Conservation (phyloP, 495 filamentous ascomycete genomes). For the Tuber magnatum region DNA sequence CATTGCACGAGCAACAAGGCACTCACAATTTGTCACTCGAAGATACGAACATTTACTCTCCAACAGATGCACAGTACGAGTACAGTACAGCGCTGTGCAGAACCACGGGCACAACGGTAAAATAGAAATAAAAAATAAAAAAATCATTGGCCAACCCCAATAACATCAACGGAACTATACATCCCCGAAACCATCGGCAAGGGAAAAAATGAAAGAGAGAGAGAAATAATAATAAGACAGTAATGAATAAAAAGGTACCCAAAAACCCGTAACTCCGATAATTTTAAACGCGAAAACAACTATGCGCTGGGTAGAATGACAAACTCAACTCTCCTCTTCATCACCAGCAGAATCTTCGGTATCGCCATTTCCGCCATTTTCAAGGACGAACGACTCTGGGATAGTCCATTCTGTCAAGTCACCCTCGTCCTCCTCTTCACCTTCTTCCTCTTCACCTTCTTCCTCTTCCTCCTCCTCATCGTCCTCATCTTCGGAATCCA, state of each 20-base stretch:
- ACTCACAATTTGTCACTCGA: background rate
- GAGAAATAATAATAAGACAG: background rate
- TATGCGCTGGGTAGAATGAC: background rate
- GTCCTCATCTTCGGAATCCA: constrained; percentile 11
- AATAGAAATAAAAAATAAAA: background rate
- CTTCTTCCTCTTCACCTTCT: too few relatives aligned
- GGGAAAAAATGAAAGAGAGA: too few relatives aligned
- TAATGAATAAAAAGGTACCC: constrained; percentile 7
- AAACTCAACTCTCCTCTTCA: constrained; percentile 10
- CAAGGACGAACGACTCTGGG: constrained; percentile 23
- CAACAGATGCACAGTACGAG: background rate
- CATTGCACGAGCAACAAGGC: background rate
- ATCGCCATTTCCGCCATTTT: constrained; percentile 2
- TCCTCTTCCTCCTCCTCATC: background rate
- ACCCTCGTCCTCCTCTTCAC: constrained; percentile 21
- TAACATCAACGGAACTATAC: background rate
- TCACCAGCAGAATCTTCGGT: constrained; percentile 20
- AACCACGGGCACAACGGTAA: background rate
- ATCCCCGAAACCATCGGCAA: background rate
- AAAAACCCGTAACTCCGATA: constrained; percentile 11
- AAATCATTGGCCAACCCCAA: background rate
- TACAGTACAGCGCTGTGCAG: background rate
- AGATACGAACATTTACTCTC: background rate
- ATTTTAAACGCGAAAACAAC: constrained; percentile 1
- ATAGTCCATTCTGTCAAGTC: constrained; percentile 35